Evolutionary conservation across 179 eudicot genomes (phyloP).

Genomic region (Silene coronaria): DNA sequence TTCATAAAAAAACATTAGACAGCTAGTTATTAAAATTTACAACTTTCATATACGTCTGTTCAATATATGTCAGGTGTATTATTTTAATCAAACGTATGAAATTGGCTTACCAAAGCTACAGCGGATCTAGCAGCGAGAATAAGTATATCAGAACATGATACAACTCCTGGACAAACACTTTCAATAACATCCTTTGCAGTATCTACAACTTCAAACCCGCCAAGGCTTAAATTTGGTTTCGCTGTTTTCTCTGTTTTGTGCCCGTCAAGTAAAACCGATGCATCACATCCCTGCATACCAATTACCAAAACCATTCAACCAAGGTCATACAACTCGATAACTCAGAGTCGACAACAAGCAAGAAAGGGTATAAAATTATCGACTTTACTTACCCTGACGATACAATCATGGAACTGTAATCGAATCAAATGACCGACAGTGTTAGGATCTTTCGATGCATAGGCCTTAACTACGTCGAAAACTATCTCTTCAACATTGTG

Average conservation of each 20-base stretch:
- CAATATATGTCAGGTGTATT: no score
- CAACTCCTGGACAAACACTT: constrained; percentile 40
- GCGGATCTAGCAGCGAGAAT: constrained; percentile 34
- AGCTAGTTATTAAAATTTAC: no score
- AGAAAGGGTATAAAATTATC: no score
- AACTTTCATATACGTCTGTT: no score
- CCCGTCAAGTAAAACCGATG: constrained; percentile 32
- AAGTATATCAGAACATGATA: constrained; percentile 45
- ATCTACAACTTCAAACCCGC: constrained; percentile 35
- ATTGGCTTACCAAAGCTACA: constrained; percentile 22
- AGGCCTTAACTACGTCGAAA: constrained; percentile 15
- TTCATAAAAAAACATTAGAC: no score
- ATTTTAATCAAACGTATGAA: no score
- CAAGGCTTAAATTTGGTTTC: constrained; percentile 27
- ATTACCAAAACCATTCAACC: no score
- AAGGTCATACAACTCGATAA: not conserved
- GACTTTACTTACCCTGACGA: constrained; percentile 17
- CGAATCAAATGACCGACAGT: constrained; percentile 22
- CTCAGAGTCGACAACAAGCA: constrained; percentile 8
- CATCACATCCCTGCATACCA: constrained; percentile 36
- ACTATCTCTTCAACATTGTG: constrained; percentile 21
- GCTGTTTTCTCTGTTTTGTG: constrained; percentile 32
- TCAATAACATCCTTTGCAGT: constrained; percentile 30
- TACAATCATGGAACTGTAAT: constrained; percentile 24
- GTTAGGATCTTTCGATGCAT: not conserved